Conservation (phyloP, 768 basidiomycete species). For the Leccinum disarticulatum region DNA sequence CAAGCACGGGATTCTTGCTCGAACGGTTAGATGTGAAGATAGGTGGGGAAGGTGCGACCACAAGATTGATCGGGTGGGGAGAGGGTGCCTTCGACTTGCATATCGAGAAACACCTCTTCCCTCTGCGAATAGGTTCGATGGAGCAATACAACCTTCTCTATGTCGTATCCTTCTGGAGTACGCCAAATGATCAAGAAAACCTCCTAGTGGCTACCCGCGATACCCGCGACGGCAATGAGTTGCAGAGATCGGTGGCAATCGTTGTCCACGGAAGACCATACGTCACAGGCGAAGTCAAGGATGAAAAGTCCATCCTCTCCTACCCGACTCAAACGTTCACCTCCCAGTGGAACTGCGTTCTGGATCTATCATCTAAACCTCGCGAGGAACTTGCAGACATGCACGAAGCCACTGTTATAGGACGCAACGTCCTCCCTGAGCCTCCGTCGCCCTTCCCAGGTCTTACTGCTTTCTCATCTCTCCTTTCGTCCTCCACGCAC, state of each 20-base stretch:
- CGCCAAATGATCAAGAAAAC: slow-evolving; percentile 54
- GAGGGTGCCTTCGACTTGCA: slow-evolving; percentile 34
- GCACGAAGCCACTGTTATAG: slow-evolving; percentile 13
- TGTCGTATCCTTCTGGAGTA: slow-evolving; percentile 76
- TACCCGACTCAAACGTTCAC: slow-evolving; percentile 78
- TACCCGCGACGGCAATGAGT: slow-evolving; percentile 39
- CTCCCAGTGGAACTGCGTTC: slow-evolving; percentile 87
- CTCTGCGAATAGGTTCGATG: slow-evolving; percentile 63
- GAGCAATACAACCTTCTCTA: slow-evolving; percentile 91
- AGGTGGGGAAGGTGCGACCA: slow-evolving; percentile 62
- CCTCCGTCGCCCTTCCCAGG: slow-evolving; percentile 80
- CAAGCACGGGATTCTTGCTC: slow-evolving; percentile 67
- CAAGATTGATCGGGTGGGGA: slow-evolving; percentile 52
- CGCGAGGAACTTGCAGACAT: slow-evolving; percentile 22
- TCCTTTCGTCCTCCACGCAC: slow-evolving; percentile 28
- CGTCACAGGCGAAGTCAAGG: slow-evolving; percentile 25
- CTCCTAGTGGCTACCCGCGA: slow-evolving; percentile 34
- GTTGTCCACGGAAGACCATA: slow-evolving; percentile 76
- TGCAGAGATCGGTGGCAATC: slow-evolving; percentile 79
- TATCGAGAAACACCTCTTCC: slow-evolving; percentile 55
- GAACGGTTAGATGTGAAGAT: slow-evolving; percentile 75
- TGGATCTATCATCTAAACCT: slow-evolving; percentile 61
- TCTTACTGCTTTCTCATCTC: slow-evolving; percentile 24
- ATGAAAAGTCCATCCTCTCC: slow-evolving; percentile 16
- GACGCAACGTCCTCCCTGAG: slow-evolving; percentile 57